Base-by-base conservation (phyloP, 169 alveolate species). In the Eimeria acervulina region DNA sequence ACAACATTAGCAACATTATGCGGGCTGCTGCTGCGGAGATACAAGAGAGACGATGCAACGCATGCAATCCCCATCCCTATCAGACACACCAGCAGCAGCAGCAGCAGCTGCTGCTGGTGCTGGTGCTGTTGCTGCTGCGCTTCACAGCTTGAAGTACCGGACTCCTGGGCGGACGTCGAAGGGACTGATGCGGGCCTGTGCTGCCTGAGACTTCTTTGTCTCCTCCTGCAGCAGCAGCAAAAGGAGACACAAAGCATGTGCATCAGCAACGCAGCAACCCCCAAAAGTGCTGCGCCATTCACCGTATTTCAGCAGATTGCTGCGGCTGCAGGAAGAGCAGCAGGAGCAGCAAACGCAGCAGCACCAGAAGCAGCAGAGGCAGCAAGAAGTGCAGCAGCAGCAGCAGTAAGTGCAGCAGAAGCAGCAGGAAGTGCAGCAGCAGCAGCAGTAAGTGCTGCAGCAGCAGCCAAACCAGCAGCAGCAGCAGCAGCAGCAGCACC, bases 111-210 rank as follows among this genome's bases (percentile, higher is more conserved):
- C 84, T 72, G 84, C 84, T n/a, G 84, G 31, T n/a, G 84, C 52
- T 12, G 84, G 26, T 28, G 42, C n/a, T 6, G 55, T 12, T 7
- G 55, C 55, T 47, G 55, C 55, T 47, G 55, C 84, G 7, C 15
- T 21, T 76, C 61, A 76, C 36, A 76, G n/a, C 59, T 76, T 76
- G 61, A 76, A 76, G 87, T 76, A 42, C 13, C 87, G 87, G n/a
- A 76, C 87, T 13, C 87, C 87, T 0, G 87, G 87, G 31, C 87
- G 87, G 61, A 76, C 47, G 21, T 76, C 87, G 47, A 76, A 76
- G 59, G 87, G 40, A 21, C 61, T 42, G 2, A 76, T 42, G 26
- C 87, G 87, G 55, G 87, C 87, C 61, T 76, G 87, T 44, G 55
- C 52, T 23, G 87, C 61, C 47, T 76, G 87, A 36, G 87, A 38